Conservation (phyloP, 129 eudicot genomes). For the Calendula officinalis region DNA sequence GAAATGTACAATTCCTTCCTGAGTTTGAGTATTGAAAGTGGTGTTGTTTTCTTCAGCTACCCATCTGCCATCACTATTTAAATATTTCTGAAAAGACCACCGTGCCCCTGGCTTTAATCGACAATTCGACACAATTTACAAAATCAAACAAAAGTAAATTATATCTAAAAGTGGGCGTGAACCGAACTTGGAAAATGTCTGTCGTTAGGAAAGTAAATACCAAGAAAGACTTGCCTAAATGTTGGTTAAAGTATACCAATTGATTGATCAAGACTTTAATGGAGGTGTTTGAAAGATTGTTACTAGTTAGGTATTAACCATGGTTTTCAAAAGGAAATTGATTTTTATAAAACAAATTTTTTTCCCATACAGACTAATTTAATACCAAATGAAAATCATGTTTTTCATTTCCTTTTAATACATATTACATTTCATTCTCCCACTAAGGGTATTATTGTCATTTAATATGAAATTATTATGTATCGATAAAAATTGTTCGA, state of each 20-base stretch:
- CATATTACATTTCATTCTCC: no score
- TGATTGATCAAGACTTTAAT: background rate
- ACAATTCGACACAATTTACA: no score
- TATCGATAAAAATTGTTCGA: no score
- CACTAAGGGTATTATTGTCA: no score
- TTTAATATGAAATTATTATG: no score
- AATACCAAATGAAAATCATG: no score
- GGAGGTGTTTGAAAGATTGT: no score
- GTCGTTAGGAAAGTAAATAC: background rate
- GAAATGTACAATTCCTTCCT: background rate
- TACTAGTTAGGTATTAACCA: background rate
- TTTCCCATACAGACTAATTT: no score
- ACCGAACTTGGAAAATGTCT: background rate
- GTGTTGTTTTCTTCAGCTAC: conserved; percentile 16
- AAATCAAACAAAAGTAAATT: no score
- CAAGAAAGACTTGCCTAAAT: background rate
- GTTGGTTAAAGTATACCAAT: background rate
- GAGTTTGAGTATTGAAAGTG: conserved; percentile 7
- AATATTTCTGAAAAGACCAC: background rate
- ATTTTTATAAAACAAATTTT: no score
- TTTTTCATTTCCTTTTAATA: no score
- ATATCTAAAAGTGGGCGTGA: background rate
- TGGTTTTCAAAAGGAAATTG: no score
- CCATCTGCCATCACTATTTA: conserved; percentile 21
- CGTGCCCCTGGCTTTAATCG: background rate